Conservation (phyloP, 2,329 filamentous ascomycete species). For the Coniochaeta sp. region DNA sequence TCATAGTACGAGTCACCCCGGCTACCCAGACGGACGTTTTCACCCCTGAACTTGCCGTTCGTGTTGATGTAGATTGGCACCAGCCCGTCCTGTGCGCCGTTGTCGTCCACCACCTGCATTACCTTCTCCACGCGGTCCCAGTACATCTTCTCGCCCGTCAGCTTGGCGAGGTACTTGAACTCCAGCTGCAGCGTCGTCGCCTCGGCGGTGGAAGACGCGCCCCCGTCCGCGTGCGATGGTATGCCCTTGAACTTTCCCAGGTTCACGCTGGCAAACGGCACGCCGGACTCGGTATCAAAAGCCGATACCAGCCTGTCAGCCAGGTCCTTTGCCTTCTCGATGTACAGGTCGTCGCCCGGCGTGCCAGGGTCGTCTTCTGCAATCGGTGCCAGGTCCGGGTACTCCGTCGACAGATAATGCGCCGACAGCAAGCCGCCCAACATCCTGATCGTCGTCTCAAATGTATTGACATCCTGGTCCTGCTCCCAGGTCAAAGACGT, state of each 20-base stretch:
- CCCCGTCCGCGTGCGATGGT: conserved; percentile 73
- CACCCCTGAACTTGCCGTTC: conserved; percentile 69
- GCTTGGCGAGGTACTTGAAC: conserved; percentile 91
- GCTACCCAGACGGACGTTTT: conserved; percentile 86
- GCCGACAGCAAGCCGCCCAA: conserved; percentile 86
- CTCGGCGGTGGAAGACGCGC: conserved; percentile 90
- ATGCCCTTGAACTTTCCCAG: conserved; percentile 70
- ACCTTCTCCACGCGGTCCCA: conserved; percentile 90
- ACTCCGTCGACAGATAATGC: conserved; percentile 85
- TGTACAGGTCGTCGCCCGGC: conserved; percentile 80
- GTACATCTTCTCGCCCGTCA: conserved; percentile 87
- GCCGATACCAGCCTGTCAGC: conserved; percentile 81
- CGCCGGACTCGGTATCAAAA: conserved; percentile 78
- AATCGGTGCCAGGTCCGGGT: conserved; percentile 71
- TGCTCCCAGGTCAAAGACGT: conserved; percentile 78
- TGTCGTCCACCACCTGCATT: conserved; percentile 83
- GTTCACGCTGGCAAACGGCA: conserved; percentile 88
- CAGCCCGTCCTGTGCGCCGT: conserved; percentile 70
- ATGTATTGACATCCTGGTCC: conserved; percentile 92
- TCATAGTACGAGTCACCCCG: conserved; percentile 98
- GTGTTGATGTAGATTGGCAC: conserved; percentile 89
- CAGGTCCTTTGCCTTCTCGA: conserved; percentile 91
- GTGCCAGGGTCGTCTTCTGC: conserved; percentile 62
- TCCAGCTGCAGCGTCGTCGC: conserved; percentile 88
- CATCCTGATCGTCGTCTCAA: conserved; percentile 98